Evolutionary conservation across 108 stramenopile species (phyloP).

Genomic region (Ochromonas danica): DNA sequence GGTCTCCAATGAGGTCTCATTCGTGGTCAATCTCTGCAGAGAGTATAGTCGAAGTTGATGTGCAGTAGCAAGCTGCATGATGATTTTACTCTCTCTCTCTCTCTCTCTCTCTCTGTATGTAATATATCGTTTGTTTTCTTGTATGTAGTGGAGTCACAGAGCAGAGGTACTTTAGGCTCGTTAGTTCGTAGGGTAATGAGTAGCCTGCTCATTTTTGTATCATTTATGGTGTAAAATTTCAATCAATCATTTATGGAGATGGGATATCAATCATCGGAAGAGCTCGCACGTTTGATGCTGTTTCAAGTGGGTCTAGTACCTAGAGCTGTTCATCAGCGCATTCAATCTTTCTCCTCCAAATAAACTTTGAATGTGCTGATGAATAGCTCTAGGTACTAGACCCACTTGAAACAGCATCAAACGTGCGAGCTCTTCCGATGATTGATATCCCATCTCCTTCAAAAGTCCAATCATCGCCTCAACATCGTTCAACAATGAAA

Average conservation of each 20-base stretch:
- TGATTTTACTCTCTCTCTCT: no score
- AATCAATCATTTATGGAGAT: not conserved
- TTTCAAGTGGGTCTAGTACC: not conserved
- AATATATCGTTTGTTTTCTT: no score
- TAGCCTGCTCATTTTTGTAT: no score
- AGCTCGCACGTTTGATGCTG: not conserved
- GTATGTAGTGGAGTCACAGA: no score
- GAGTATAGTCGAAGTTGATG: no score
- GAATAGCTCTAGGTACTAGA: not conserved
- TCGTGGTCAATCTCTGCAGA: no score
- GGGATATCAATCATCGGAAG: not conserved
- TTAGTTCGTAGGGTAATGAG: no score
- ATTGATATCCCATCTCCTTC: not conserved
- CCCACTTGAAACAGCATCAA: not conserved
- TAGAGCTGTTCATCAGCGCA: not conserved
- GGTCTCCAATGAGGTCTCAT: no score
- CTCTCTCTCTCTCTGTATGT: no score
- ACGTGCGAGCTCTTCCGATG: not conserved
- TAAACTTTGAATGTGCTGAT: not conserved
- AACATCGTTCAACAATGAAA: not conserved
- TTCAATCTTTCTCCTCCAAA: not conserved
- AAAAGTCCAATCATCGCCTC: not conserved
- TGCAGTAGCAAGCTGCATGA: no score
- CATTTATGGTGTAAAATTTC: no score
- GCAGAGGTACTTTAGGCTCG: no score